Evolutionary conservation across 495 filamentous ascomycete genomes (phyloP).

Genomic region (Bacidia rubella): DNA sequence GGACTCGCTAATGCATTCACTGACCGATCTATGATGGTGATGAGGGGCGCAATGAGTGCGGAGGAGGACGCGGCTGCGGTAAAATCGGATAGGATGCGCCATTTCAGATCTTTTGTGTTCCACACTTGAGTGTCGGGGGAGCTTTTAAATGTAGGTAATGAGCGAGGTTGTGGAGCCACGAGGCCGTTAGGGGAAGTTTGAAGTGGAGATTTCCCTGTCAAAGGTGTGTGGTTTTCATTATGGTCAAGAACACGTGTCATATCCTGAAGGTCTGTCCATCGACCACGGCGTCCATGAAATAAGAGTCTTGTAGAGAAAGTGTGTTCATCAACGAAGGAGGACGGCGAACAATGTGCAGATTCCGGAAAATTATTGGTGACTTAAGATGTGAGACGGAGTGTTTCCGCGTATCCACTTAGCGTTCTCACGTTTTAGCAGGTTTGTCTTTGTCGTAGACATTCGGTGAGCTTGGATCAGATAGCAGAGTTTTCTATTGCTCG

Average conservation of each 20-base stretch:
- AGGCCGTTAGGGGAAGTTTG: slow-evolving; percentile 11
- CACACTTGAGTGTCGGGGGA: slow-evolving; percentile 33
- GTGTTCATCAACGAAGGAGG: not conserved
- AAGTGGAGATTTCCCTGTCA: slow-evolving; percentile 4
- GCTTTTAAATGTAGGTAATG: not conserved
- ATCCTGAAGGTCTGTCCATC: not conserved
- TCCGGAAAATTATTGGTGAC: too few relatives aligned
- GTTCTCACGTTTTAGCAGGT: too few relatives aligned
- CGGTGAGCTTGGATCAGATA: too few relatives aligned
- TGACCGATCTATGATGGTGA: slow-evolving; percentile 57
- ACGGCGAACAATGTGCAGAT: too few relatives aligned
- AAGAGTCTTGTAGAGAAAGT: not conserved
- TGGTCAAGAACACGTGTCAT: slow-evolving; percentile 12
- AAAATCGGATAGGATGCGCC: slow-evolving; percentile 59
- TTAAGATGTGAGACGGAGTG: too few relatives aligned
- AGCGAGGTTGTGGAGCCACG: slow-evolving; percentile 1
- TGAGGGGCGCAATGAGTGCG: slow-evolving; percentile 71
- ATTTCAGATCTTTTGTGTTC: slow-evolving; percentile 63
- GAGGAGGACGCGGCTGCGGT: slow-evolving; percentile 63
- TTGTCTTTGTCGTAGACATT: too few relatives aligned
- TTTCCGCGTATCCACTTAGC: too few relatives aligned
- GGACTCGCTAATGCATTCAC: not conserved
- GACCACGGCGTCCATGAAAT: not conserved
- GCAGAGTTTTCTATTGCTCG: too few relatives aligned
- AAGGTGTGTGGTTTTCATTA: slow-evolving; percentile 5